phyloP scores from a whole-genome alignment of 805 yeast genomes.

The Candida glaebosa region DNA sequence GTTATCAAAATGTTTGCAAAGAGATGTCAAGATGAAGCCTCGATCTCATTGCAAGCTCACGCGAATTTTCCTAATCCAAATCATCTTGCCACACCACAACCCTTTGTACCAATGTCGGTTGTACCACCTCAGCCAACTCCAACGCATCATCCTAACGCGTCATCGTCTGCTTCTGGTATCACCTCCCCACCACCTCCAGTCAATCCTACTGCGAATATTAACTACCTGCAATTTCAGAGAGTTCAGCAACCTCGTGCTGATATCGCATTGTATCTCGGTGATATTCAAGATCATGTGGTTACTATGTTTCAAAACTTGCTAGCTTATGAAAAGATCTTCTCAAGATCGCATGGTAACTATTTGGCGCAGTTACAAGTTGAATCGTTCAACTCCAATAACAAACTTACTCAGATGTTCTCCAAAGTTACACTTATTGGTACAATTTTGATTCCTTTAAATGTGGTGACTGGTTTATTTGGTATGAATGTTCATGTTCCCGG shows the following conservation, averaged over 20 bases:
- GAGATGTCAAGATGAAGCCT: conserved; percentile 77
- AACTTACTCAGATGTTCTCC: conserved; percentile 81
- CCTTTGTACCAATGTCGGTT: conserved; percentile 35
- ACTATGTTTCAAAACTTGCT: conserved; percentile 91
- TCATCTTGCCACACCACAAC: conserved; percentile 15
- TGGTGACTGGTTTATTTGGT: conserved; percentile 89
- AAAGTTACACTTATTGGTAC: conserved; percentile 91
- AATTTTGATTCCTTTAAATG: conserved; percentile 81
- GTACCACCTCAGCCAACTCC: conserved; percentile 11
- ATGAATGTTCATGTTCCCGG: conserved; percentile 95
- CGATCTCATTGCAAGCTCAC: conserved; percentile 8
- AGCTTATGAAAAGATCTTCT: conserved; percentile 89
- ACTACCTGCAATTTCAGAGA: conserved; percentile 1
- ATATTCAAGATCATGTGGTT: conserved; percentile 94
- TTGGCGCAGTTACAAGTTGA: conserved; percentile 93
- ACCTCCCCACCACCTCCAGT: conserved; percentile 15
- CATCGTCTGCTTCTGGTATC: conserved; percentile 7
- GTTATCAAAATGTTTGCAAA: conserved; percentile 95
- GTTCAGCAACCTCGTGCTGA: conserved; percentile 71
- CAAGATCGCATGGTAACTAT: conserved; percentile 88
- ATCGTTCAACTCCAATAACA: conserved; percentile 79
- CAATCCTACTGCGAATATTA: neutral
- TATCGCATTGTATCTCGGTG: conserved; percentile 88
- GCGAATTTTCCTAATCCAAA: conserved; percentile 15
- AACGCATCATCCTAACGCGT: conserved; percentile 6